Evolutionary conservation across 2,329 filamentous ascomycete genomes (phyloP).

Genomic region (Orbilia ellipsospora): DNA sequence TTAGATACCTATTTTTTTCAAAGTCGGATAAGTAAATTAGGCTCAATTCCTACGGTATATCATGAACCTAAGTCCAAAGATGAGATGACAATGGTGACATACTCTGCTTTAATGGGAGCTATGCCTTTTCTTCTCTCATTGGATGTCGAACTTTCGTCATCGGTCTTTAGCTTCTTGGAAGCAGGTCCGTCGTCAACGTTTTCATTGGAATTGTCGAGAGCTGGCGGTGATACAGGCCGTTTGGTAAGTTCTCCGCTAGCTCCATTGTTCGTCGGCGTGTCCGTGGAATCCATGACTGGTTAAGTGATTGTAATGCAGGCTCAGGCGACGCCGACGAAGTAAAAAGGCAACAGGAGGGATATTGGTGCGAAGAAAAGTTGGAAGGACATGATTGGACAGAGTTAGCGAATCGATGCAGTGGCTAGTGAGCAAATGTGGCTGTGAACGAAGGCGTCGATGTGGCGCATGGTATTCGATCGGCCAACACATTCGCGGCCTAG

Average conservation of each 20-base stretch:
- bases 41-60: conserved; percentile 2
- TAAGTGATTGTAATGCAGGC: conserved; percentile 10
- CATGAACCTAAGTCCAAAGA: neutral
- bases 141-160: conserved; percentile 31
- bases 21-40: conserved; percentile 5
- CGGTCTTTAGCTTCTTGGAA: conserved; percentile 48
- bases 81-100: conserved; percentile 8
- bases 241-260: conserved; percentile 26
- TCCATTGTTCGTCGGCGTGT: conserved; percentile 37
- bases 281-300: conserved; percentile 45
- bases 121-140: conserved; percentile 47
- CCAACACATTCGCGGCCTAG: conserved; percentile 35
- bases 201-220: conserved; percentile 8
- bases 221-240: conserved; percentile 35
- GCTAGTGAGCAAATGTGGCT: conserved; percentile 15
- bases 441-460: conserved; percentile 8
- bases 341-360: conserved; percentile 10
- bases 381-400: conserved; percentile 23
- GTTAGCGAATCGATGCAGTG: conserved; percentile 31
- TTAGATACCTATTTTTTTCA: conserved; percentile 28
- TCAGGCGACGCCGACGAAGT: conserved; percentile 39
- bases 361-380: conserved; percentile 24
- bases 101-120: conserved; percentile 57
- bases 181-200: conserved; percentile 31
- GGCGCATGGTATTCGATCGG: conserved; percentile 18